phyloP scores from a whole-genome alignment of 176 grass and related monocot genomes.

The Juncus inflexus region DNA sequence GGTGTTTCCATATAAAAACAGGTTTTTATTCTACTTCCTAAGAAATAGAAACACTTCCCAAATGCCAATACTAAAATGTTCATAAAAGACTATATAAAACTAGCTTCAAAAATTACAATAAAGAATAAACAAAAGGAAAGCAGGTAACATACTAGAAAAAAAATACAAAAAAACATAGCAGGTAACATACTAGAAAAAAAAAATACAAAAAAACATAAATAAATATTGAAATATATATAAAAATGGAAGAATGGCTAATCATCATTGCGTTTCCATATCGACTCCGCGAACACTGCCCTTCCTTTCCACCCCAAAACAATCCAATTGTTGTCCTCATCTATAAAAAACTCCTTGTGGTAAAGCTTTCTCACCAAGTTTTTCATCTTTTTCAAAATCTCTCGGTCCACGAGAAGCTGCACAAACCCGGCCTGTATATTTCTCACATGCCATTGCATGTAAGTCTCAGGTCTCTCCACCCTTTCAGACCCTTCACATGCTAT shows the following conservation, averaged over 20 bases:
- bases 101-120: too few relatives aligned
- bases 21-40: too few relatives aligned
- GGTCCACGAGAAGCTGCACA: conserved; percentile 28
- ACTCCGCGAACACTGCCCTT: conserved; percentile 26
- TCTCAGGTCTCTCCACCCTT: conserved; percentile 44
- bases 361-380: conserved; percentile 17
- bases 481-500: conserved; percentile 41
- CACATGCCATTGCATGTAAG: conserved; percentile 41
- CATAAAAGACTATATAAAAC: too few relatives aligned
- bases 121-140: too few relatives aligned
- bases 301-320: conserved; percentile 43
- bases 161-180: too few relatives aligned
- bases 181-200: too few relatives aligned
- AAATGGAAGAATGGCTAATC: background rate
- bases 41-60: too few relatives aligned
- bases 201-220: background rate
- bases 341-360: conserved; percentile 36
- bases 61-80: too few relatives aligned
- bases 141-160: too few relatives aligned
- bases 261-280: conserved; percentile 35
- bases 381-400: conserved; percentile 29
- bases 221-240: background rate
- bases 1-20: too few relatives aligned
- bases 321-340: conserved; percentile 34
- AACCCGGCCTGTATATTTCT: conserved; percentile 41